These are phyloP conservation scores for Sphagnum contortum DNA, from an alignment of 225 moss, liverwort and hornwort species.

Conservation along the genomic window DNA sequence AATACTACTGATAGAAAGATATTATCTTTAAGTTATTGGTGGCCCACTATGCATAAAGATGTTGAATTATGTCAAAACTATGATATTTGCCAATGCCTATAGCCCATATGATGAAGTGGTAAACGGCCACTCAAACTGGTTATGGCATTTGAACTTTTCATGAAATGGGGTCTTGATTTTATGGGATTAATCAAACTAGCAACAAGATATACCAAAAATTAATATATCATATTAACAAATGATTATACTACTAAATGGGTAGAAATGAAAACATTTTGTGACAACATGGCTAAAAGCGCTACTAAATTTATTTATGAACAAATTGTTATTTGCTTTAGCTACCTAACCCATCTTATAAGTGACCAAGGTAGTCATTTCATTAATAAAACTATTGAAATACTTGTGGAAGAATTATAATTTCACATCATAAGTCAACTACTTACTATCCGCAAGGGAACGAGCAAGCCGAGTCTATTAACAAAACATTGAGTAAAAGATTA, in stretches of 20 bases:
- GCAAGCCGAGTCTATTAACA: conserved; percentile 3
- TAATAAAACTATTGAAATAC: neutral
- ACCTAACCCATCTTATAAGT: neutral
- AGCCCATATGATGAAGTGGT: neutral
- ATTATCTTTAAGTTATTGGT: neutral
- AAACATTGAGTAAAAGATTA: neutral
- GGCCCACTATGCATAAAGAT: neutral
- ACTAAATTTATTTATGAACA: neutral
- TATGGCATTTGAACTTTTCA: neutral
- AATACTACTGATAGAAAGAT: neutral
- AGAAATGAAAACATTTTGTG: neutral
- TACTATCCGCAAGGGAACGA: conserved; percentile 11
- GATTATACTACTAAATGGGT: conserved; percentile 15
- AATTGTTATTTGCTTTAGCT: too few relatives aligned
- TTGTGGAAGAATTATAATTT: neutral
- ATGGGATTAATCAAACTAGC: neutral
- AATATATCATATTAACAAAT: conserved; percentile 2
- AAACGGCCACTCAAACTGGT: neutral
- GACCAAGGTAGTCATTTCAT: conserved; percentile 9
- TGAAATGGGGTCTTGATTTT: conserved; percentile 6
- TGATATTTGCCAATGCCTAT: neutral
- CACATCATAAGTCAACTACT: neutral
- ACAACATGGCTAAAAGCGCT: neutral
- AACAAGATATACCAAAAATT: neutral
- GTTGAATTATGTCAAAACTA: neutral